Conservation (phyloP, 352 stramenopile species). For the Phytophthora lateralis region DNA sequence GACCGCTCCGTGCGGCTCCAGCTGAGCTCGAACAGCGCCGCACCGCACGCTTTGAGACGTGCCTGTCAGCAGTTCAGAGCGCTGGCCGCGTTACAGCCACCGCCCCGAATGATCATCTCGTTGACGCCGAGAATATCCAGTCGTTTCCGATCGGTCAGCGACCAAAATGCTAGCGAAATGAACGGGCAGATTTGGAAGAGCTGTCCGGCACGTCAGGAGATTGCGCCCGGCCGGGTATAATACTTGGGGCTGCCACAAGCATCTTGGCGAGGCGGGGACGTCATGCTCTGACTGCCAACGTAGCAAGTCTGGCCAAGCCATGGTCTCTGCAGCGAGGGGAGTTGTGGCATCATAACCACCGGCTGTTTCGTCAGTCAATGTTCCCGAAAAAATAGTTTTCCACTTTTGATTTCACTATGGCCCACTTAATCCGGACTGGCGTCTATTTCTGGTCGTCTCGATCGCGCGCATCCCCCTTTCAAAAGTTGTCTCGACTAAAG, state of each 20-base stretch:
- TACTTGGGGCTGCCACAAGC: conserved; percentile 11
- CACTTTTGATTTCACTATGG: not conserved
- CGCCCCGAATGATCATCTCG: conserved; percentile 18
- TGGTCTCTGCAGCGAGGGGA: not conserved
- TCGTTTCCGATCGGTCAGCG: conserved; percentile 27
- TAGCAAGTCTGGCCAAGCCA: conserved; percentile 30
- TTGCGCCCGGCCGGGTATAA: conserved; percentile 1
- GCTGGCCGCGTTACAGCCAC: conserved; percentile 1
- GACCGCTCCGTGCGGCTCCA: not conserved
- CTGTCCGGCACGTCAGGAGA: conserved; percentile 18
- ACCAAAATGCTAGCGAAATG: conserved; percentile 23
- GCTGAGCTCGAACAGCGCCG: not conserved
- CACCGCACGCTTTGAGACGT: not conserved
- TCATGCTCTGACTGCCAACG: conserved; percentile 28
- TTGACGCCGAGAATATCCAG: conserved; percentile 30
- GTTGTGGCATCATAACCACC: conserved; percentile 21
- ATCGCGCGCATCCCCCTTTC: not conserved
- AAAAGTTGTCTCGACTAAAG: conserved; percentile 10
- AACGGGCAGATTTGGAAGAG: conserved; percentile 24
- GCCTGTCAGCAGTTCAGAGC: not conserved
- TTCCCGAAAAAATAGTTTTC: conserved; percentile 2
- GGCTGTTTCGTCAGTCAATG: conserved; percentile 12
- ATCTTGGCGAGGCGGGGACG: conserved; percentile 11
- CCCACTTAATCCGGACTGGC: conserved; percentile 7
- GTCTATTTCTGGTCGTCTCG: not conserved